A percentile compares a stretch with the other conserved stretches of the same genome.
Conservation (phyloP, 2,329 filamentous ascomycete genomes). For the Aaosphaeria arxii region DNA sequence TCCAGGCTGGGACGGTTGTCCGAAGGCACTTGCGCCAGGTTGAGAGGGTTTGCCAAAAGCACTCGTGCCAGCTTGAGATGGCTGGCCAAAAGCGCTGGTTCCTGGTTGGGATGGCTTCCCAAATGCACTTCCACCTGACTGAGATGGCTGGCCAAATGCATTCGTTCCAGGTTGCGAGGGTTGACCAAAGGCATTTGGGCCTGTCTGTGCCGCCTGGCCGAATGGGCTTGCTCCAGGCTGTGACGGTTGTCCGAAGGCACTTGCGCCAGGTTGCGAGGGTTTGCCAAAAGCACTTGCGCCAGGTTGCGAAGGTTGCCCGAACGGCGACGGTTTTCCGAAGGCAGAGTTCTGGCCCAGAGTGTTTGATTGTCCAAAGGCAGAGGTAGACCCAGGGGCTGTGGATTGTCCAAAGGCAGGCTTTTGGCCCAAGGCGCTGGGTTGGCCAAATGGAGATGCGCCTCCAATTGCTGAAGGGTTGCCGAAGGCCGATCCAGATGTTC, state of each 20-base stretch:
- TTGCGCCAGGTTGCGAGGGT: conserved; percentile 24
- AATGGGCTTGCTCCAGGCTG: conserved; percentile 31
- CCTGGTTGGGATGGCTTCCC: background rate
- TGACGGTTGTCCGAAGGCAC: conserved; percentile 24
- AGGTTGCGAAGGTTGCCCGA: conserved; percentile 34
- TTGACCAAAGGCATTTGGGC: conserved; percentile 21
- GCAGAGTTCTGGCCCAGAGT: conserved; percentile 34
- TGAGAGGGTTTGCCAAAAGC: background rate
- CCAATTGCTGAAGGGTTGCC: conserved; percentile 14
- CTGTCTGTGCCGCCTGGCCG: conserved; percentile 28
- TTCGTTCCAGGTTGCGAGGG: conserved; percentile 1
- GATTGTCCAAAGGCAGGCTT: conserved; percentile 40
- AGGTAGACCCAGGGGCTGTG: conserved; percentile 21
- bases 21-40: conserved; percentile 33
- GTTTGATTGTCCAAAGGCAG: conserved; percentile 13
- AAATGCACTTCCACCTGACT: conserved; percentile 1
- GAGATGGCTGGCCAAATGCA: background rate
- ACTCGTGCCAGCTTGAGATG: conserved; percentile 2
- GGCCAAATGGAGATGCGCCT: conserved; percentile 25
- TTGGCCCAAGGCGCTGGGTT: conserved; percentile 12
- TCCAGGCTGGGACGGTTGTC: conserved; percentile 42
- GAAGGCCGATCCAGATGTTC: conserved; percentile 14
- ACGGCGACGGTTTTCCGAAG: conserved; percentile 41
- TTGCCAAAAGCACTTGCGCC: conserved; percentile 18
- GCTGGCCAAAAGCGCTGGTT: conserved; percentile 1